Percentiles rank a stretch among this genome's conserved stretches.
phyloP scores from a whole-genome alignment of 2,329 filamentous ascomycete species.

The Exophiala phaeomuriformis region DNA sequence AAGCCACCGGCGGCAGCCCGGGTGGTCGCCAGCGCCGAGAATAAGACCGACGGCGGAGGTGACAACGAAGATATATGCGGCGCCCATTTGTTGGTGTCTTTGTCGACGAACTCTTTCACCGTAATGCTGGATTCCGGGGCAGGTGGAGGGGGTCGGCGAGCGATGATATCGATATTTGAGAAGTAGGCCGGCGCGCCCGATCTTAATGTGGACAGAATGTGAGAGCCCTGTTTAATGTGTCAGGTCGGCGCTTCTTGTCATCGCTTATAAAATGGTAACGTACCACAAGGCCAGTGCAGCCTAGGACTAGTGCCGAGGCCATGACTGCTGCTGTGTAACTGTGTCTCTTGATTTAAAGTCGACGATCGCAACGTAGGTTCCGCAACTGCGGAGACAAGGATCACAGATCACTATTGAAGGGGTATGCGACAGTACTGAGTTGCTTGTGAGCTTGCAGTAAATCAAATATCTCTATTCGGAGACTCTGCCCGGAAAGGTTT shows the following conservation, averaged over 20 bases:
- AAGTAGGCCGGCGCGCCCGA: slow-evolving; percentile 31
- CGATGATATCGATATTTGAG: slow-evolving; percentile 40
- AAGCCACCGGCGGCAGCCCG: slow-evolving; percentile 65
- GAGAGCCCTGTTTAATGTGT: slow-evolving; percentile 50
- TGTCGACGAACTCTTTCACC: slow-evolving; percentile 50
- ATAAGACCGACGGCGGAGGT: slow-evolving; percentile 57
- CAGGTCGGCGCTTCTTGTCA: background rate
- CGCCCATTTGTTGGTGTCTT: slow-evolving; percentile 64
- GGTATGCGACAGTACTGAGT: no score
- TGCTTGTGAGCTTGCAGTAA: no score
- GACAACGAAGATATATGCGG: slow-evolving; percentile 49
- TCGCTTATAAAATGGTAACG: slow-evolving; percentile 18
- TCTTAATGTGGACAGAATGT: slow-evolving; percentile 58
- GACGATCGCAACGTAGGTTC: no score
- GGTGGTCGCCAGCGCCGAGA: slow-evolving; percentile 76
- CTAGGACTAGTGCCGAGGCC: slow-evolving; percentile 41
- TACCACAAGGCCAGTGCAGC: slow-evolving; percentile 46
- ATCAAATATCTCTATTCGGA: no score
- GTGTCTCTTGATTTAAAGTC: background rate
- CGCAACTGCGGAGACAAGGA: no score
- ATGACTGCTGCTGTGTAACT: slow-evolving; percentile 27
- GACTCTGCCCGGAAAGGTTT: no score
- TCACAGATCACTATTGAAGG: no score
- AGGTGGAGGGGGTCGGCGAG: slow-evolving; percentile 36
- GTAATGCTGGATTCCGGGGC: slow-evolving; percentile 51